Evolutionary conservation across 495 filamentous ascomycete species (phyloP).

Genomic region (Trichoderma asperelloides): DNA sequence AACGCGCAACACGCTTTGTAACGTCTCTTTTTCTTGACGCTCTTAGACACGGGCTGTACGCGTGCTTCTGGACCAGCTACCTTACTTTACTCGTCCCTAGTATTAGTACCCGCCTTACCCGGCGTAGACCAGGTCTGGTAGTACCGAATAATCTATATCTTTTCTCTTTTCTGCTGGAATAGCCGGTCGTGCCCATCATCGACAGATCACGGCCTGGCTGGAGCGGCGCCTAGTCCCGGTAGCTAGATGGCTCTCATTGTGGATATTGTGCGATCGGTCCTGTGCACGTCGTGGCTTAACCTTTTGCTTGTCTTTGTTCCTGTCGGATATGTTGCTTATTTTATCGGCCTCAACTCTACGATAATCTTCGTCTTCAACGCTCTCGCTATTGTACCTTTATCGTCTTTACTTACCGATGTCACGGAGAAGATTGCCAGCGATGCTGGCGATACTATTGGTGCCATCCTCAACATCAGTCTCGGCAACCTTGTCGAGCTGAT

Average conservation of each 20-base stretch:
- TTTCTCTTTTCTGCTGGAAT: neutral
- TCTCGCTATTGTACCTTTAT: slow-evolving; percentile 61
- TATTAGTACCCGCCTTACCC: neutral
- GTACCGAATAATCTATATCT: neutral
- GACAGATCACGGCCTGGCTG: neutral
- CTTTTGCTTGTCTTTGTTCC: slow-evolving; percentile 10
- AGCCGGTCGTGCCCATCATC: neutral
- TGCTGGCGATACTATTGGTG: slow-evolving; percentile 60
- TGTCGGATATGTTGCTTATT: slow-evolving; percentile 8
- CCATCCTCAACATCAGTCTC: slow-evolving; percentile 64
- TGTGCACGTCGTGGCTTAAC: slow-evolving; percentile 11
- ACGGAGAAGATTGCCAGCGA: slow-evolving; percentile 62
- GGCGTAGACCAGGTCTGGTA: no score
- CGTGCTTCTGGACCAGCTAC: neutral
- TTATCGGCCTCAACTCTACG: slow-evolving; percentile 9
- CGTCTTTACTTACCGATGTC: slow-evolving; percentile 55
- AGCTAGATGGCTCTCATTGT: slow-evolving; percentile 1
- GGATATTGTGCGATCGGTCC: slow-evolving; percentile 1
- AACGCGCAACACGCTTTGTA: neutral
- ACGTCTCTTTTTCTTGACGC: neutral
- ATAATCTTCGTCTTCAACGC: slow-evolving; percentile 58
- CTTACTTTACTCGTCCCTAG: neutral
- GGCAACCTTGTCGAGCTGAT: slow-evolving; percentile 71
- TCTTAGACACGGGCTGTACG: no score
- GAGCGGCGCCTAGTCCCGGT: neutral